Evolutionary conservation across 116 monocot genomes (phyloP), one percentile per base, ranked within the genome.

Genomic region (Cymodocea nodosa): DNA sequence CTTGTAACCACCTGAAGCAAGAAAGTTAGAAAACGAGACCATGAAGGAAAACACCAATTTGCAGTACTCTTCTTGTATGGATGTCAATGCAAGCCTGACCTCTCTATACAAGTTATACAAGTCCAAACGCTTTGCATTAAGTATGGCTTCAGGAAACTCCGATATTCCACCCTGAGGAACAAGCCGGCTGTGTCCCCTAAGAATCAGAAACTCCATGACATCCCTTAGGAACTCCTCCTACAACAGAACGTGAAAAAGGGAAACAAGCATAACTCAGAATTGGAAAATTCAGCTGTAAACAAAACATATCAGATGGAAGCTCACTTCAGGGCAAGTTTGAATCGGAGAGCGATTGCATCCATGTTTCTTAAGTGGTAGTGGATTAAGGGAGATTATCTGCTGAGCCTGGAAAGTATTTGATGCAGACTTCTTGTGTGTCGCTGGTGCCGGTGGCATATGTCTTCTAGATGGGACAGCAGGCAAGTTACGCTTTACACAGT

Each of bases 61-160:
- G 23, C 22, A 48, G 25, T 20, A 50, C 2, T 35, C 23, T 50
- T 35, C 23, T 50, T 10, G 44, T 18, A 63, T 18, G 63, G 35
- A 44, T 10, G 12, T 10, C 44, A 34, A 10, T 51, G 12, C 30
- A 52, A 52, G 7, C 25, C 69, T 56, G 24, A 95, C 94, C 87
- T 95, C 94, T 85, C 86, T 90, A 62, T 95, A 95, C 67, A 95
- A 79, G 68, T 87, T 90, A 73, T 83, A 87, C 51, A 95, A 72
- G 70, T 95, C 94, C 16, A 95, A 75, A 12, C 94, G 94, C 74
- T 90, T 95, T 16, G 90, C 87, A 60, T 95, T 95, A 44, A 95
- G 87, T 74, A 95, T 83, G 9, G 87, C 94, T 75, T 90, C 94
- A 64, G 94, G 94, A 83, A 95, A 95, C 59, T 95, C 94, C 16